Conservation (phyloP, 352 stramenopile species). For the Globisporangium iwayamae region DNA sequence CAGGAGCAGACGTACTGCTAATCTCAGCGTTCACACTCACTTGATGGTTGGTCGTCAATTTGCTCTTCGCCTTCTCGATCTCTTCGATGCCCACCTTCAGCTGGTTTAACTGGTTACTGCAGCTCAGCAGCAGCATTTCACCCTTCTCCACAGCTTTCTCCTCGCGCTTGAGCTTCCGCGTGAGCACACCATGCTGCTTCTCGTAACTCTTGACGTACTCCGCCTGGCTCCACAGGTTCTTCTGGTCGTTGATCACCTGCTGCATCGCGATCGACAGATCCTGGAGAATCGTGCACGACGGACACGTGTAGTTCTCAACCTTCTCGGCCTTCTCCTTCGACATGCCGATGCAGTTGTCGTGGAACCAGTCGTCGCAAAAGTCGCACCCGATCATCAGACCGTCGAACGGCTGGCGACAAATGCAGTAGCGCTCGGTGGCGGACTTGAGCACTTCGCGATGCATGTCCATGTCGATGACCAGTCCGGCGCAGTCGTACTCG, state of each 20-base stretch:
- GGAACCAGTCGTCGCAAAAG: constrained; percentile 88
- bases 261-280: constrained; percentile 71
- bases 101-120: constrained; percentile 80
- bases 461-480: constrained; percentile 86
- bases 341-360: constrained; percentile 88
- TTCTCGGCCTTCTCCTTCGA: constrained; percentile 93
- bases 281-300: constrained; percentile 91
- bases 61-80: constrained; percentile 60
- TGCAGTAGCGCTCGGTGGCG: constrained; percentile 89
- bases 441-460: constrained; percentile 88
- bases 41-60: constrained; percentile 34
- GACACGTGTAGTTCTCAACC: constrained; percentile 94
- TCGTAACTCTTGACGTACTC: constrained; percentile 84
- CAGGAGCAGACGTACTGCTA: not conserved
- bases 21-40: constrained; percentile 11
- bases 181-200: constrained; percentile 68
- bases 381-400: constrained; percentile 89
- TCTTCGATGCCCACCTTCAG: constrained; percentile 67
- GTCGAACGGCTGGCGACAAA: constrained; percentile 89
- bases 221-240: constrained; percentile 76
- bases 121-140: constrained; percentile 74
- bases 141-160: constrained; percentile 81
- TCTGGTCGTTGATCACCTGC: constrained; percentile 47
- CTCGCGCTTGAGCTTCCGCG: constrained; percentile 81
- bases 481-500: constrained; percentile 72